These are phyloP conservation scores for Spathaspora girioi DNA, from an alignment of 805 yeast genomes.

Conservation along the genomic window DNA sequence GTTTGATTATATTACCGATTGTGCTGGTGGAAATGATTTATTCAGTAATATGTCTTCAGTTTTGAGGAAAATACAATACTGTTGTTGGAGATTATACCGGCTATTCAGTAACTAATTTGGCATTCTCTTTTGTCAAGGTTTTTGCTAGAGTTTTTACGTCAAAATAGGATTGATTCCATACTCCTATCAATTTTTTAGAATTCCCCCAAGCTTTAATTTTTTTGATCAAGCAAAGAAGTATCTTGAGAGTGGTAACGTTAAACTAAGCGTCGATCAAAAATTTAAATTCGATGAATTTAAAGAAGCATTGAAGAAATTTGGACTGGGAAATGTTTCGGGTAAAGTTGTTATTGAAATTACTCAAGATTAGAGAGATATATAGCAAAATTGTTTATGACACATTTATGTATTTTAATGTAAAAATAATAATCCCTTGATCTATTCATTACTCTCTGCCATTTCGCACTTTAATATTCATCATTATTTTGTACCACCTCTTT, in stretches of 20 bases:
- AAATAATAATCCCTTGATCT: not conserved
- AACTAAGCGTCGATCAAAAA: conserved; percentile 52
- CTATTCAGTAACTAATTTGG: not conserved
- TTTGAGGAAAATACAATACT: conserved; percentile 53
- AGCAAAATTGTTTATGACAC: too few species aligned
- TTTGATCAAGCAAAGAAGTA: not conserved
- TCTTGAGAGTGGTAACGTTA: conserved; percentile 41
- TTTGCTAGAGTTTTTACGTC: not conserved
- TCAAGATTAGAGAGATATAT: not conserved
- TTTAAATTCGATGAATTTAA: conserved; percentile 45
- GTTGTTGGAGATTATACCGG: conserved; percentile 51
- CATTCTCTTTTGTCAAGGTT: not conserved
- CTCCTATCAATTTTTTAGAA: not conserved
- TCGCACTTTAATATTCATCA: not conserved
- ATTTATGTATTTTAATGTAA: not conserved
- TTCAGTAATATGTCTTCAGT: conserved; percentile 36
- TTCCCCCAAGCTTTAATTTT: not conserved
- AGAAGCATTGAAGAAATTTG: conserved; percentile 48
- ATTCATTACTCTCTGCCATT: not conserved
- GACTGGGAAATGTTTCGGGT: conserved; percentile 54
- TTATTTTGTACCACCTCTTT: conserved; percentile 43
- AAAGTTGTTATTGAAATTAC: conserved; percentile 52
- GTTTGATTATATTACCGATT: conserved; percentile 63
- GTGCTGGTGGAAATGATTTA: conserved; percentile 56
- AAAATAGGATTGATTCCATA: conserved; percentile 3